Evolutionary conservation across 2,329 filamentous ascomycete species (phyloP), one percentile per base, ranked within the genome.

Genomic region (Penicillium sp.): DNA sequence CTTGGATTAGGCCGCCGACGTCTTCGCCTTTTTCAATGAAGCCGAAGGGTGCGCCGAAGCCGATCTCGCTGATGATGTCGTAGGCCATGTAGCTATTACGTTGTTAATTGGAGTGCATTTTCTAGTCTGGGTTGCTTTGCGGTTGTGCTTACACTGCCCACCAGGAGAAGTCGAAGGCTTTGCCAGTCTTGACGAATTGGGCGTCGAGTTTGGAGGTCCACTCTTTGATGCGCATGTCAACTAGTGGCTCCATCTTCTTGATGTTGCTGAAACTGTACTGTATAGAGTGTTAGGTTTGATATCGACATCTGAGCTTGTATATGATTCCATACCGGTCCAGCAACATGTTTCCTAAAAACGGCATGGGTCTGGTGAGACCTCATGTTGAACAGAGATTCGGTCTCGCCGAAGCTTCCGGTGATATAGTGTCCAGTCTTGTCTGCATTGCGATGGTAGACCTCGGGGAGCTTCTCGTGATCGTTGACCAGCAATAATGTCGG

Each of bases 341-440:
- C 80, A 19, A 77, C 73, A 18, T 80, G 72, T 64, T 81, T 82
- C 14, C 80, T 71, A 56, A 76, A 78, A 2, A 71, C 67, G 3
- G 78, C 71, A 59, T 83, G 81, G 4, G 68, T 66, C 45, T 70
- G 71, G 38, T 76, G 70, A 38, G 78, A 74, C 51, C 77, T 76
- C 74, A 81, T 81, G 49, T 82, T 81, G 64, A 84, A 81, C 5
- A 82, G 57, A 1, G 72, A 75, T 51, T 82, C 80, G 4, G 71
- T 75, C 47, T 78, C 74, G 13, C 80, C 80, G 55, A 82, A 81
- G 19, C 72, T 77, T 16, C 79, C 80, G 0, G 79, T 78, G 50
- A 82, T 79, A 60, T 83, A 83, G 62, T 81, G 76, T 41, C 79
- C 72, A 1, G 77, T 78, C 60, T 83, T 84, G 64, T 80, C 72